Percentiles rank a stretch among this genome's conserved stretches.
These are phyloP conservation scores for Colletotrichum tamarilloi DNA, from an alignment of 2,329 filamentous ascomycete species.

Conservation along the genomic window DNA sequence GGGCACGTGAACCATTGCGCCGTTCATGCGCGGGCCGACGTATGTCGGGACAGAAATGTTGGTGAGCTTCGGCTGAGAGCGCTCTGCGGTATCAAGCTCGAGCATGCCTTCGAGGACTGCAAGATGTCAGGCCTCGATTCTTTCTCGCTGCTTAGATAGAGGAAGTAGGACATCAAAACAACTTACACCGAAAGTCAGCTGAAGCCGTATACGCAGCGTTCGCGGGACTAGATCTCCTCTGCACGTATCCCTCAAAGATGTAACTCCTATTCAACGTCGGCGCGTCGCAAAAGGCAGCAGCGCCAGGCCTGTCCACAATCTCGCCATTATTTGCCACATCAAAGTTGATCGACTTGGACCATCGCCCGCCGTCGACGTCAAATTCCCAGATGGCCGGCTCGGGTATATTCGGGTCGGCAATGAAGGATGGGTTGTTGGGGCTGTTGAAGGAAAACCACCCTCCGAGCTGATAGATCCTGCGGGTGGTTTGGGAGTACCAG, in stretches of 20 bases:
- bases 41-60: slow-evolving; percentile 38
- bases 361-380: slow-evolving; percentile 18
- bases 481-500: slow-evolving; percentile 35
- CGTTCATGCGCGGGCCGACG: slow-evolving; percentile 38
- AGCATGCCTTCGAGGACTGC: slow-evolving; percentile 37
- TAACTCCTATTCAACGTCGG: slow-evolving; percentile 35
- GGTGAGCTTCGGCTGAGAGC: slow-evolving; percentile 31
- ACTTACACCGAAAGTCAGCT: slow-evolving; percentile 31
- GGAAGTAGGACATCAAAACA: too few species aligned
- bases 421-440: slow-evolving; percentile 31
- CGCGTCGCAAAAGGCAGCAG: slow-evolving; percentile 36
- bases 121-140: neutral
- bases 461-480: slow-evolving; percentile 38
- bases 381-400: slow-evolving; percentile 22
- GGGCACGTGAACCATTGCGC: slow-evolving; percentile 38
- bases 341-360: slow-evolving; percentile 11
- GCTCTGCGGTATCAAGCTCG: slow-evolving; percentile 30
- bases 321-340: slow-evolving; percentile 22
- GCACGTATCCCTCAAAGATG: slow-evolving; percentile 35
- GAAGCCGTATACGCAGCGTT: slow-evolving; percentile 28
- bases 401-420: slow-evolving; percentile 25
- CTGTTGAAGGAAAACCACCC: slow-evolving; percentile 38
- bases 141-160: neutral
- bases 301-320: slow-evolving; percentile 33
- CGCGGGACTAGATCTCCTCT: slow-evolving; percentile 31